A percentile compares a stretch with the other conserved stretches of the same genome.
Conservation (phyloP, 2,329 filamentous ascomycete species). For the Fusarium agapanthi region DNA sequence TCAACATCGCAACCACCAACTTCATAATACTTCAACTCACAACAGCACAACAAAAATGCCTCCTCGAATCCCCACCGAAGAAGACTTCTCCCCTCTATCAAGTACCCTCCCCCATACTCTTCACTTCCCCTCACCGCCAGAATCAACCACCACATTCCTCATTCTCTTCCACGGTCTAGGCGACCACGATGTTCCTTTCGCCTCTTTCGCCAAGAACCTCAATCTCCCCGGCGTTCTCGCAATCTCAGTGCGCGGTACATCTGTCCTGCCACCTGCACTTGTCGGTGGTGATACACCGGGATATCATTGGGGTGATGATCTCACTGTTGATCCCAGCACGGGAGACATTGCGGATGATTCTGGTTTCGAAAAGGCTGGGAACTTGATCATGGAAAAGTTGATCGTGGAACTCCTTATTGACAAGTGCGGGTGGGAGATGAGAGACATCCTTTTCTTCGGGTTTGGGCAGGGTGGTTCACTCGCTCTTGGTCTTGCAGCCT, state of each 20-base stretch:
- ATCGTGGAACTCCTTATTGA: conserved; percentile 60
- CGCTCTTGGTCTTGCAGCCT: conserved; percentile 64
- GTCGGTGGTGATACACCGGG: conserved; percentile 49
- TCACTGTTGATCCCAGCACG: conserved; percentile 59
- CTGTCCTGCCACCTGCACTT: conserved; percentile 73
- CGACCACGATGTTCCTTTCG: conserved; percentile 76
- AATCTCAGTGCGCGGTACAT: conserved; percentile 77
- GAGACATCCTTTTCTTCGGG: conserved; percentile 71
- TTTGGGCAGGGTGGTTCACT: conserved; percentile 74
- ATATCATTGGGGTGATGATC: conserved; percentile 75
- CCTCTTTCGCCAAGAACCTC: conserved; percentile 72
- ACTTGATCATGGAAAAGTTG: conserved; percentile 59
- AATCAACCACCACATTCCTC: conserved; percentile 77
- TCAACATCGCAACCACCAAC: background rate
- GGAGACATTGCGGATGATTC: conserved; percentile 69
- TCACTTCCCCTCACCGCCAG: conserved; percentile 61
- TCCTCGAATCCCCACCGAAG: conserved; percentile 59
- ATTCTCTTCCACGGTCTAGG: conserved; percentile 87
- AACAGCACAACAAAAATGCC: conserved; percentile 47
- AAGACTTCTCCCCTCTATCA: conserved; percentile 58
- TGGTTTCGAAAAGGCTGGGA: conserved; percentile 62
- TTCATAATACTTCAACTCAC: background rate
- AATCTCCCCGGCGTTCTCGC: conserved; percentile 80
- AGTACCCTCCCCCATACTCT: conserved; percentile 50
- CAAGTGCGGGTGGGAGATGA: conserved; percentile 66